phyloP scores from a whole-genome alignment of 805 yeast genomes.

The Debaryomyces maramus region DNA sequence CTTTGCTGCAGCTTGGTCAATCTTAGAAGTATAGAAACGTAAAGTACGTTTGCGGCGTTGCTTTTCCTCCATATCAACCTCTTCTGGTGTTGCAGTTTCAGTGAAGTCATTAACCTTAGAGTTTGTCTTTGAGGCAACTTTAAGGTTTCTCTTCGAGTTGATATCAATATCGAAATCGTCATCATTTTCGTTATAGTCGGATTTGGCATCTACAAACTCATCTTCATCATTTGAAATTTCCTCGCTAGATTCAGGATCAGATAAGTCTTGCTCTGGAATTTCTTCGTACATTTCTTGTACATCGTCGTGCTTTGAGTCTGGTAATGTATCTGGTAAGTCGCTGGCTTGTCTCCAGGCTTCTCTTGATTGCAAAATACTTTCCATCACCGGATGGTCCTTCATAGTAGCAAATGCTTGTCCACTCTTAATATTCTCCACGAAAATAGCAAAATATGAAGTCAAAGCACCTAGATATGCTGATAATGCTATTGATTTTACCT shows the following conservation, averaged over 20 bases:
- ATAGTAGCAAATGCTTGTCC: conserved; percentile 57
- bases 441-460: conserved; percentile 73
- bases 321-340: conserved; percentile 39
- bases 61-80: conserved; percentile 85
- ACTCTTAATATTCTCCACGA: conserved; percentile 53
- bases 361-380: conserved; percentile 72
- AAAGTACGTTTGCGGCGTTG: conserved; percentile 74
- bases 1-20: conserved; percentile 78
- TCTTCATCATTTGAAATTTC: conserved; percentile 9
- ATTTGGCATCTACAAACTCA: conserved; percentile 12
- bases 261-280: conserved; percentile 5
- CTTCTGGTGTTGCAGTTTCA: conserved; percentile 69
- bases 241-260: too few relatives aligned
- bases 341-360: conserved; percentile 89
- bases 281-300: conserved; percentile 7
- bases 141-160: conserved; percentile 52
- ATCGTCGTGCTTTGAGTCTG: conserved; percentile 5
- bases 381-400: conserved; percentile 91
- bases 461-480: conserved; percentile 79
- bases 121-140: conserved; percentile 24
- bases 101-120: conserved; percentile 50
- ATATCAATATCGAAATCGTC: conserved; percentile 51
- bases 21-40: conserved; percentile 95
- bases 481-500: conserved; percentile 66
- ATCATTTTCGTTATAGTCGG: conserved; percentile 15